These are phyloP conservation scores for Diaporthe nobilis DNA, from an alignment of 2,329 filamentous ascomycete genomes.

Conservation along the genomic window DNA sequence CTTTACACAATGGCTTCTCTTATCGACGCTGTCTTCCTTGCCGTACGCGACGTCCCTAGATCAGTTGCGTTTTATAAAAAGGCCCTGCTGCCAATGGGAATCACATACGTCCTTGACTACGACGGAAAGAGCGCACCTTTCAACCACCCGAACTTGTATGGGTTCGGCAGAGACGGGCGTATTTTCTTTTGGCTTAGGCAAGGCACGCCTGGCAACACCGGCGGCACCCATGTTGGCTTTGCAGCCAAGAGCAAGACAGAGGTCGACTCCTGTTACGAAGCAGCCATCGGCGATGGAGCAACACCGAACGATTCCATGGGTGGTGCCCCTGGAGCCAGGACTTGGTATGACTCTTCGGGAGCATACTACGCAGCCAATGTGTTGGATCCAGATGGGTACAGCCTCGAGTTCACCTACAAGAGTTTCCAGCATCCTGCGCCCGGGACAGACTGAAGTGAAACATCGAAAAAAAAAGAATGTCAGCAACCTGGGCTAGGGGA, in stretches of 20 bases:
- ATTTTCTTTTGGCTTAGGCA: constrained; percentile 4
- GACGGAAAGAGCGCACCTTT: background rate
- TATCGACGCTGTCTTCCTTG: background rate
- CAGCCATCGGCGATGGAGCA: background rate
- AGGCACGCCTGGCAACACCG: background rate
- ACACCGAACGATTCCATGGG: constrained; percentile 1
- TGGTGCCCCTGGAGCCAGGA: background rate
- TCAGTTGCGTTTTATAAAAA: constrained; percentile 1
- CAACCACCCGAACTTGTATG: background rate
- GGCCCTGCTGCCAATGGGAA: background rate
- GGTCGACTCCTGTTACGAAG: constrained; percentile 9
- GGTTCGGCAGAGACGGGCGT: constrained; percentile 14
- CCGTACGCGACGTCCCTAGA: background rate
- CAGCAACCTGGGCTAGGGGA: background rate
- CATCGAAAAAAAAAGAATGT: too few species aligned
- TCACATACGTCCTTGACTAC: background rate
- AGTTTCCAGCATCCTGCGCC: constrained; percentile 6
- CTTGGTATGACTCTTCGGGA: background rate
- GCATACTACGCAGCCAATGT: constrained; percentile 14
- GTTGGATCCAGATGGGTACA: background rate
- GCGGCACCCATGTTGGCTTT: constrained; percentile 4
- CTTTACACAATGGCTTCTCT: background rate
- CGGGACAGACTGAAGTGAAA: background rate
- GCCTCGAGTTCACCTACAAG: constrained; percentile 10
- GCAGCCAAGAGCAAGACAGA: constrained; percentile 2